Evolutionary conservation across 208 protist species (phyloP).

Genomic region (Lotmaria passim): DNA sequence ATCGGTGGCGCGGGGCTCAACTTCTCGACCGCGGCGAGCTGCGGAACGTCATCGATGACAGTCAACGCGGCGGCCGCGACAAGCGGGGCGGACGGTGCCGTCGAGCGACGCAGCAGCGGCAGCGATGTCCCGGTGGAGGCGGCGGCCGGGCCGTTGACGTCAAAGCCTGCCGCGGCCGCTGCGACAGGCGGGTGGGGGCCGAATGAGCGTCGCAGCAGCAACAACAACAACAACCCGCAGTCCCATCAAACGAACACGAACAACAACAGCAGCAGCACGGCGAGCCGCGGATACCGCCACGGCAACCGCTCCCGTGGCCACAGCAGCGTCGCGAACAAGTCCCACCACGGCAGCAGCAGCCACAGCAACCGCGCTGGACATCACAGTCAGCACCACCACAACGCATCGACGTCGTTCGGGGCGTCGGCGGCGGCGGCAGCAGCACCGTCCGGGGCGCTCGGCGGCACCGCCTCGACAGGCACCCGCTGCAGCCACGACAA

Average conservation of each 20-base stretch:
- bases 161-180: neutral
- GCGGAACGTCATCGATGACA: neutral
- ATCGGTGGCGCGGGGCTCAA: conserved; percentile 1
- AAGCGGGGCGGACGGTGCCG: too few species aligned
- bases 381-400: too few species aligned
- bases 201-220: neutral
- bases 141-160: neutral
- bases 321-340: conserved; percentile 7
- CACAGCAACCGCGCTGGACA: too few species aligned
- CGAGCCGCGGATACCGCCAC: conserved; percentile 4
- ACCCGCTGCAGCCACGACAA: conserved; percentile 45
- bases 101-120: neutral
- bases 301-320: neutral
- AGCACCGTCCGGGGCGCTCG: neutral
- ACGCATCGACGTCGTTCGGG: conserved; percentile 2
- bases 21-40: conserved; percentile 11
- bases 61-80: neutral
- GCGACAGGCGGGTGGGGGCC: neutral
- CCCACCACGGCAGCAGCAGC: conserved; percentile 18
- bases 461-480: neutral
- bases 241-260: neutral
- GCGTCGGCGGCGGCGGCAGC: neutral
- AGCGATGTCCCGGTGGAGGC: neutral
- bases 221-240: neutral
- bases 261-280: conserved; percentile 8